phyloP scores from a whole-genome alignment of 176 grass and related monocot species.

The Miscanthus lutarioriparius region DNA sequence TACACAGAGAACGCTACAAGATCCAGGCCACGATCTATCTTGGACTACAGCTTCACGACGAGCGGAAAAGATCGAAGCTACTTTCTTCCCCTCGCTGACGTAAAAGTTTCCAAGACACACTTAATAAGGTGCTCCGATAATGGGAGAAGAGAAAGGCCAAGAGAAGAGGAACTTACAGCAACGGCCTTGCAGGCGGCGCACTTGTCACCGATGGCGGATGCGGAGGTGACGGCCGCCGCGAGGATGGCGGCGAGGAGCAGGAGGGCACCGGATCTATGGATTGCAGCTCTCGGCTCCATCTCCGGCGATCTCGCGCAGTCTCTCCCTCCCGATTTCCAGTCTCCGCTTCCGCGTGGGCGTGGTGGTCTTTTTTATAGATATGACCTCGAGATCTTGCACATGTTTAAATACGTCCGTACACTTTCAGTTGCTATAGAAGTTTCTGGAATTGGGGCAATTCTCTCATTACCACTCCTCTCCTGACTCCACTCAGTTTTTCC shows the following conservation, averaged over 20 bases:
- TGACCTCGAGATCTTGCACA: not conserved
- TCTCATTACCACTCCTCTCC: not conserved
- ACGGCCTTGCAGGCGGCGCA: conserved; percentile 90
- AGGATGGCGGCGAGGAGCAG: conserved; percentile 24
- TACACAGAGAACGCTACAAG: not conserved
- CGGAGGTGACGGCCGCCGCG: not conserved
- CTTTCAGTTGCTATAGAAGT: not conserved
- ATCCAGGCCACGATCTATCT: conserved; percentile 5
- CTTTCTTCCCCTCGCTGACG: not conserved
- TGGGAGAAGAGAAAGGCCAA: not conserved
- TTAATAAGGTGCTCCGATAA: not conserved
- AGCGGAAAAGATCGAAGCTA: not conserved
- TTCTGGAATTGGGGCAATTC: conserved; percentile 21
- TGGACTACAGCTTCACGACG: not conserved
- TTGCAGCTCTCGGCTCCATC: conserved; percentile 40
- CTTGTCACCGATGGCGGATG: conserved; percentile 71
- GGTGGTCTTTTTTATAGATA: conserved; percentile 40
- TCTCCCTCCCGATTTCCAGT: not conserved
- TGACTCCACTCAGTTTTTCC: too few species aligned
- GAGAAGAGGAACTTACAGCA: conserved; percentile 45
- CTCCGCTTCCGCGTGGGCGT: conserved; percentile 3
- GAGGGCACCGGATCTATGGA: conserved; percentile 37
- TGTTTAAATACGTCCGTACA: conserved; percentile 23
- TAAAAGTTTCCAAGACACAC: not conserved
- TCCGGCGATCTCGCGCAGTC: conserved; percentile 32